Evolutionary conservation across 1,139 yeast genomes (phyloP), one percentile per base, ranked within the genome.

Genomic region (Suhomyces wounanorum): DNA sequence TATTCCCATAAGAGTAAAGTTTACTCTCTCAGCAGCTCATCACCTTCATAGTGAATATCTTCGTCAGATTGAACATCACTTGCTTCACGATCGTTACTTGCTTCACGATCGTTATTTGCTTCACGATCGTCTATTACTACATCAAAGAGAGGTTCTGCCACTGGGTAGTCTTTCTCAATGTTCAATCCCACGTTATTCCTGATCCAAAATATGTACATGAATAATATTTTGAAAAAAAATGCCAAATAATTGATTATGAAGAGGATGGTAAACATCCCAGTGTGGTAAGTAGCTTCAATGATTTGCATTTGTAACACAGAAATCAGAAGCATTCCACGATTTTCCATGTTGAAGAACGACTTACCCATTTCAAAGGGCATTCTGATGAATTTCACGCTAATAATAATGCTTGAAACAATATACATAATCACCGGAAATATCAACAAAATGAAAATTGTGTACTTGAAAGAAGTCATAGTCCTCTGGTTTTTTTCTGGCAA

Each of bases 131-230:
- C 68, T 39, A 61, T 63, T 28, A 58, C 60, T 28, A 65, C 61
- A 9, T 61, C 63, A 48, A 62, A 65, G 40, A 58, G 58, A 3
- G 30, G 41, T 18, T 58, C 62, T 28, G 61, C 66, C 1, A 57
- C 56, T 45, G 56, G 54, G 14, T 53, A 59, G 49, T 41, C 58
- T 9, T 59, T 60, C 43, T 68, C 69, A 40, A 68, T 54, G 18
- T 69, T 57, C 48, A 72, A 56, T 5, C 75, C 77, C 52, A 65
- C 63, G 53, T 72, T 71, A 43, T 66, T 67, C 50, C 62, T 67
- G 37, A 71, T 64, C 78, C 78, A 73, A 47, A 72, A 62, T 44
- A 59, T 63, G 52, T 65, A 73, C 14, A 73, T 47, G 8, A 59
- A 56, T 3, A 60, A 49, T 18, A 72, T 55, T 28, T 60, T 52